Percentiles rank a stretch among this genome's conserved stretches.
phyloP scores from a whole-genome alignment of 768 basidiomycete species.

The Suillus tomentosus region DNA sequence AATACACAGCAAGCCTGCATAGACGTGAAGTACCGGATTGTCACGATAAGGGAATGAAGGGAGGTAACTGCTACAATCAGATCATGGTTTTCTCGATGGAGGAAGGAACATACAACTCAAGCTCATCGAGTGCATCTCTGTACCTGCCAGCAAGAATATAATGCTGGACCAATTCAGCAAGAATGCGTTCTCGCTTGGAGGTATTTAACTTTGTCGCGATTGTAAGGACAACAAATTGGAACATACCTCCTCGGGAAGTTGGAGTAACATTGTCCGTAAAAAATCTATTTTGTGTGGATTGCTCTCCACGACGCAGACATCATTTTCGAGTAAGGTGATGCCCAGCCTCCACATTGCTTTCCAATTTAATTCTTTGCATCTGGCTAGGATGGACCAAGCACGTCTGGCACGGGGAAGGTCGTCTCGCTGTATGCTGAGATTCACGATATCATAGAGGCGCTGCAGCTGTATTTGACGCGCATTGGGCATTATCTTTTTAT shows the following conservation, averaged over 20 bases:
- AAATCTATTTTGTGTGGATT: conserved; percentile 52
- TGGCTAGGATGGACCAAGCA: conserved; percentile 73
- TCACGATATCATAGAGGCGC: conserved; percentile 72
- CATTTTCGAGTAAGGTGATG: conserved; percentile 52
- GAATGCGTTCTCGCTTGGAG: conserved; percentile 66
- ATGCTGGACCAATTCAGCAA: conserved; percentile 73
- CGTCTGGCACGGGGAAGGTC: conserved; percentile 64
- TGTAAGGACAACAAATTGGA: conserved; percentile 8
- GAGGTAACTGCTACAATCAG: conserved; percentile 59
- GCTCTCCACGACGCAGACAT: conserved; percentile 29
- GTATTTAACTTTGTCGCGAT: conserved; percentile 5
- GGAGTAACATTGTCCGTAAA: conserved; percentile 71
- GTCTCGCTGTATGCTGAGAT: conserved; percentile 66
- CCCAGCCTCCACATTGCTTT: conserved; percentile 68
- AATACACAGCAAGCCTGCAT: conserved; percentile 76
- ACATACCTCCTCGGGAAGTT: conserved; percentile 64
- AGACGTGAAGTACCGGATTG: conserved; percentile 75
- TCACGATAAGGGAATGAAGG: conserved; percentile 88
- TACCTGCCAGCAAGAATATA: conserved; percentile 60
- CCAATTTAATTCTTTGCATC: conserved; percentile 82
- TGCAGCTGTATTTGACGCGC: conserved; percentile 72
- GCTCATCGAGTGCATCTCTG: conserved; percentile 76
- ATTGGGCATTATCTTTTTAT: conserved; percentile 49
- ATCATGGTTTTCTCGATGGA: conserved; percentile 8
- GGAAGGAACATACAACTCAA: conserved; percentile 69